Evolutionary conservation across 495 filamentous ascomycete species (phyloP), one percentile per base, ranked within the genome.

Genomic region (Trichoderma virens): DNA sequence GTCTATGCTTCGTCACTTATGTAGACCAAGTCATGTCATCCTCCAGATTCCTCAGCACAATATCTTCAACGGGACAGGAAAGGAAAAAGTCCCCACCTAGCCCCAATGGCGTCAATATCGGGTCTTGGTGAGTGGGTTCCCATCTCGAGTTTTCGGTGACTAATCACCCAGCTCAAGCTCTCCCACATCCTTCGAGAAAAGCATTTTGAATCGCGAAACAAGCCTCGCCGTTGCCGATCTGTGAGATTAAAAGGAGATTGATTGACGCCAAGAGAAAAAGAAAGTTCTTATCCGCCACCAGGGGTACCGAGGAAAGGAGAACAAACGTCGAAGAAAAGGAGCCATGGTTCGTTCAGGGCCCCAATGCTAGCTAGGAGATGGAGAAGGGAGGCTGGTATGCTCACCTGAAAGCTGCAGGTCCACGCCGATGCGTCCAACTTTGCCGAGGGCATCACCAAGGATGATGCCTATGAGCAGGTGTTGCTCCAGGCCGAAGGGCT

Each of bases 341-440:
- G 51, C 27, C 51, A 56, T 56, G 51, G 51, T 56, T 56, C 51
- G 51, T 56, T 28, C 27, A 56, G 7, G 51, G 51, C n/a, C 45
- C n/a, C 45, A n/a, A n/a, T 28, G 25, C 51, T 56, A 56, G 51
- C 11, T 8, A 56, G 25, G 8, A 30, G 11, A 30, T 56, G 23
- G 25, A 28, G 25, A 56, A 56, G 25, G 16, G 5, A 65, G 30
- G 45, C 59, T 64, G 30, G 47, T 43, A 30, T 56, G 27, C 51
- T 56, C 51, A 56, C 51, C 51, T 56, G 51, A 56, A 56, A 20
- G 43, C 18, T 25, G 39, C 63, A 96, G 92, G 90, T 92, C 59
- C 92, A 97, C 79, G 91, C 92, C 59, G 91, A 96, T 69, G 82
- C 90, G 28, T 91, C 91, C 25, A 90, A 83, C 67, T 96, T 96